Conservation (phyloP, 106 monocot species). For the Allium cepa region DNA sequence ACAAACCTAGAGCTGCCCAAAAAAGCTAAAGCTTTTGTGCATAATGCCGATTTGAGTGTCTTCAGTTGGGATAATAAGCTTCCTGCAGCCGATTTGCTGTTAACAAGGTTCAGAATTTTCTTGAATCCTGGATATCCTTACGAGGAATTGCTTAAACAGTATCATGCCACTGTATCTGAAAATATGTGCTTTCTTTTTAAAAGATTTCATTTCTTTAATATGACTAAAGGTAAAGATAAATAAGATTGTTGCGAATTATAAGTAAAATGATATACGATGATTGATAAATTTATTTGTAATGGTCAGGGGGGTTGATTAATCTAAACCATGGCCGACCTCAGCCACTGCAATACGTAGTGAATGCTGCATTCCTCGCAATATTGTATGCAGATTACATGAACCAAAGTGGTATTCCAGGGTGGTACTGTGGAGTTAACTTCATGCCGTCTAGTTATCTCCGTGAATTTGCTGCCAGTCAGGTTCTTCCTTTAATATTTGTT, state of each 20-base stretch:
- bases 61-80: slow-evolving; percentile 99
- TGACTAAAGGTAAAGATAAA: slow-evolving; percentile 48
- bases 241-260: neutral
- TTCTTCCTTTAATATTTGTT: neutral
- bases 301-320: slow-evolving; percentile 57
- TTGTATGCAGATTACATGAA: slow-evolving; percentile 82
- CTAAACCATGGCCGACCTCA: slow-evolving; percentile 73
- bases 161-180: slow-evolving; percentile 41
- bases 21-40: slow-evolving; percentile 47
- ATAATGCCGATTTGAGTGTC: slow-evolving; percentile 42
- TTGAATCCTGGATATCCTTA: slow-evolving; percentile 86
- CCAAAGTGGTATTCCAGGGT: slow-evolving; percentile 45
- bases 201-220: slow-evolving; percentile 64
- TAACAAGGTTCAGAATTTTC: slow-evolving; percentile 74
- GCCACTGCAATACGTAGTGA: slow-evolving; percentile 50
- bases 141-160: slow-evolving; percentile 60
- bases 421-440: slow-evolving; percentile 66
- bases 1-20: slow-evolving; percentile 51
- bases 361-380: slow-evolving; percentile 48
- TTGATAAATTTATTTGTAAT: neutral
- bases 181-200: slow-evolving; percentile 56
- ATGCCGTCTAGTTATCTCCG: slow-evolving; percentile 38
- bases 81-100: slow-evolving; percentile 63
- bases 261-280: no score
- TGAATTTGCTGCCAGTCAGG: slow-evolving; percentile 66